phyloP scores from a whole-genome alignment of 805 yeast genomes.

The Wickerhamiella occidentalis region DNA sequence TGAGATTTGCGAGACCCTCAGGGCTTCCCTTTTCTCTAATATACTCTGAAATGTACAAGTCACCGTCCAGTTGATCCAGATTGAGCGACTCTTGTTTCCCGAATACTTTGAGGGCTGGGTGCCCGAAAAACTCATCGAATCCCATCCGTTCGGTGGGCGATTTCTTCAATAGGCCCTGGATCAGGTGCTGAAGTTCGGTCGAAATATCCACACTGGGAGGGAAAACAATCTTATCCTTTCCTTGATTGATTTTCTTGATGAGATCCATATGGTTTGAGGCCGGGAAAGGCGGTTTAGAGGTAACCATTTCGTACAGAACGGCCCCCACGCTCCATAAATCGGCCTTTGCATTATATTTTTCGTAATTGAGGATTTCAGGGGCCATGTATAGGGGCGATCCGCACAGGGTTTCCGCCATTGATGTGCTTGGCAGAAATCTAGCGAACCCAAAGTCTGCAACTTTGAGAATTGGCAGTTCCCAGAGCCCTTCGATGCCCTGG shows the following conservation, averaged over 20 bases:
- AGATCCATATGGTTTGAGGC: conserved; percentile 90
- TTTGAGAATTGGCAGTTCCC: conserved; percentile 82
- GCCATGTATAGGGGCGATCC: conserved; percentile 99
- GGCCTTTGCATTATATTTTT: conserved; percentile 93
- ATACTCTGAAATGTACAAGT: conserved; percentile 76
- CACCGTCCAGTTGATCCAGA: conserved; percentile 56
- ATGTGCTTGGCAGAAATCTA: conserved; percentile 79
- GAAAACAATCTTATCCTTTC: conserved; percentile 65
- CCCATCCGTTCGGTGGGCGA: conserved; percentile 82
- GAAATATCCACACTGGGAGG: conserved; percentile 59
- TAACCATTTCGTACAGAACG: conserved; percentile 86
- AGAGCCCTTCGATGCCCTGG: conserved; percentile 55
- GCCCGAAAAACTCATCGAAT: conserved; percentile 74
- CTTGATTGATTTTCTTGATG: conserved; percentile 69
- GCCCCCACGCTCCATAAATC: conserved; percentile 98
- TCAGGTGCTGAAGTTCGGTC: conserved; percentile 52
- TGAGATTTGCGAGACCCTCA: too few species aligned
- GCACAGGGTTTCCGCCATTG: conserved; percentile 93
- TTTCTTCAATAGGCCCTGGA: conserved; percentile 63
- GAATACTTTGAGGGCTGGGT: conserved; percentile 35
- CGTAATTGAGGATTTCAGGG: conserved; percentile 87
- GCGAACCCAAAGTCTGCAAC: conserved; percentile 98
- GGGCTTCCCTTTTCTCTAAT: conserved; percentile 23
- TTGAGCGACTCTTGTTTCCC: conserved; percentile 45
- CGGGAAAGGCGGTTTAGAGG: conserved; percentile 92